Conservation (phyloP, 2,329 filamentous ascomycete species). For the Epichloe sylvatica region DNA sequence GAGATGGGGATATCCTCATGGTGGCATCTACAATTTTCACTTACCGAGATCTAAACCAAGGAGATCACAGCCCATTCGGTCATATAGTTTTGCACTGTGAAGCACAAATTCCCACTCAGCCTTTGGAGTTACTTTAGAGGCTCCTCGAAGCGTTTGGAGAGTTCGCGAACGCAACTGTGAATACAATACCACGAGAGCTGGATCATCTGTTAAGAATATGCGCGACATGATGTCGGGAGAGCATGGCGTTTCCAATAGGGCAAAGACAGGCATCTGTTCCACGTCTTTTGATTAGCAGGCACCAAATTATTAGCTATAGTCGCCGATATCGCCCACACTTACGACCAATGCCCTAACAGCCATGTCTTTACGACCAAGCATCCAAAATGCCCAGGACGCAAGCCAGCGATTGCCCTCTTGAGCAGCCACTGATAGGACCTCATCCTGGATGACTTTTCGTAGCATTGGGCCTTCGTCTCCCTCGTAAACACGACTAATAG, state of each 20-base stretch:
- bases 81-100: constrained; percentile 71
- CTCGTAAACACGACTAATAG: constrained; percentile 76
- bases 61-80: constrained; percentile 85
- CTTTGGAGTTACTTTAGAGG: constrained; percentile 61
- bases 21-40: constrained; percentile 11
- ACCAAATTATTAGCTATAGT: not conserved
- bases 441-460: constrained; percentile 60
- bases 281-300: not conserved
- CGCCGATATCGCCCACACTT: constrained; percentile 20
- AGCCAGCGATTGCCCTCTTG: constrained; percentile 83
- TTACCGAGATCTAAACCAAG: constrained; percentile 72
- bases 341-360: constrained; percentile 73
- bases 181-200: constrained; percentile 76
- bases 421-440: constrained; percentile 62
- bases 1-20: not conserved
- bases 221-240: constrained; percentile 60
- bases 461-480: constrained; percentile 64
- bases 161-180: constrained; percentile 70
- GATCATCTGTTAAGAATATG: constrained; percentile 79
- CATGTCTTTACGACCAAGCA: constrained; percentile 68
- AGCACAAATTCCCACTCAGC: constrained; percentile 83
- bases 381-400: constrained; percentile 91
- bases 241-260: constrained; percentile 53
- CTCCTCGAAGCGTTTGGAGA: constrained; percentile 71
- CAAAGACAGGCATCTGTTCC: constrained; percentile 60